These are phyloP conservation scores for Leccinum discolor DNA, from an alignment of 1,284 basidiomycete genomes.

Conservation along the genomic window DNA sequence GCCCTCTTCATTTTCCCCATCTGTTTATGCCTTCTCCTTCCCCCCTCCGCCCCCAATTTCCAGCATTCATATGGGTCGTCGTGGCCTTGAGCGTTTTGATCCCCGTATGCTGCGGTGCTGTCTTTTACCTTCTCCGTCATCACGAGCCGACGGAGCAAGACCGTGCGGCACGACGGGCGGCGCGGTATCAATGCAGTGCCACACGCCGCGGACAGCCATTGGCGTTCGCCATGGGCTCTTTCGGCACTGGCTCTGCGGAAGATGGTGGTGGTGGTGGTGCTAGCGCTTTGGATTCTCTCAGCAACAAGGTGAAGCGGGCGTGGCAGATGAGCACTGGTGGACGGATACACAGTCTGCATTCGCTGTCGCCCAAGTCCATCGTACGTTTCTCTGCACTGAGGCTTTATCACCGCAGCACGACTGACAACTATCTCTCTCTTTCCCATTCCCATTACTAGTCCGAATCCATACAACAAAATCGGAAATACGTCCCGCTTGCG, in stretches of 20 bases:
- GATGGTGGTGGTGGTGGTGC: neutral
- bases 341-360: constrained; percentile 49
- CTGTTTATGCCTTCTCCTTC: constrained; percentile 2
- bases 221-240: constrained; percentile 2
- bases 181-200: constrained; percentile 14
- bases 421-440: neutral
- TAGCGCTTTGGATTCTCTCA: constrained; percentile 9
- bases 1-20: neutral
- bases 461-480: constrained; percentile 82
- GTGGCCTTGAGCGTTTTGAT: constrained; percentile 46
- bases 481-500: constrained; percentile 80
- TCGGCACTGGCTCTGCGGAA: neutral
- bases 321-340: neutral
- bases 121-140: constrained; percentile 45
- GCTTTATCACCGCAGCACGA: constrained; percentile 6
- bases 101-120: constrained; percentile 40
- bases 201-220: constrained; percentile 13
- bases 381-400: constrained; percentile 41
- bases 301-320: constrained; percentile 21
- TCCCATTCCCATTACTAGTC: constrained; percentile 40
- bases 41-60: neutral
- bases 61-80: constrained; percentile 48
- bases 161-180: constrained; percentile 21
- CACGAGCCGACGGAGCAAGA: constrained; percentile 35
- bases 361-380: constrained; percentile 70